phyloP scores from a whole-genome alignment of 306 rosid species.

The Fragaria vesca region DNA sequence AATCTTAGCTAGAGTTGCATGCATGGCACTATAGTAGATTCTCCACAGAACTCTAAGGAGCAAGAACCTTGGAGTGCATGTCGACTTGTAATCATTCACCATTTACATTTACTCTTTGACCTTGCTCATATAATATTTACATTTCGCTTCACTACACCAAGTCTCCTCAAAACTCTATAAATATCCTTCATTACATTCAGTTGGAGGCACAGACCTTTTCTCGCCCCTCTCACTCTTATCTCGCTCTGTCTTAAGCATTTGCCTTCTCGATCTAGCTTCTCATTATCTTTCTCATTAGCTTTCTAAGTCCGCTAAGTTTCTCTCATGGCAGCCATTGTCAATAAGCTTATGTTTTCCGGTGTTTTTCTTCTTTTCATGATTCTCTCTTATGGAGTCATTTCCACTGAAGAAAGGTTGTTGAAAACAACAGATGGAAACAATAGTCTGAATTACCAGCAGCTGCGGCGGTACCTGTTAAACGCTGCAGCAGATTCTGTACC shows the following conservation, averaged over 20 bases:
- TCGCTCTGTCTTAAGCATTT: neutral
- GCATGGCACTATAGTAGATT: constrained; percentile 38
- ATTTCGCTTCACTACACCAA: neutral
- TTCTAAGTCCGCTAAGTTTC: neutral
- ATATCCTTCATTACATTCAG: constrained; percentile 26
- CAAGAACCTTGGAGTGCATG: constrained; percentile 36
- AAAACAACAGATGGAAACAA: constrained; percentile 3
- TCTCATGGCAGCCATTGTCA: constrained; percentile 41
- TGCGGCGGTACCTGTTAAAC: constrained; percentile 23
- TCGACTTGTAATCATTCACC: constrained; percentile 27
- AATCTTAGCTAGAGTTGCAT: neutral
- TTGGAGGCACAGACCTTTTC: constrained; percentile 29
- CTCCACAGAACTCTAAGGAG: constrained; percentile 13
- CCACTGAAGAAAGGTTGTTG: constrained; percentile 38
- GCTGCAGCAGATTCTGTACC: neutral
- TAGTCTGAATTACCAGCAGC: constrained; percentile 8
- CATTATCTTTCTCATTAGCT: neutral
- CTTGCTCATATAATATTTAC: neutral
- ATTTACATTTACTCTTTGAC: constrained; percentile 19
- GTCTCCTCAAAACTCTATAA: constrained; percentile 38
- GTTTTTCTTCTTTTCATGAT: constrained; percentile 37
- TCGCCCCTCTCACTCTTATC: neutral
- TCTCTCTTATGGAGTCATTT: constrained; percentile 22
- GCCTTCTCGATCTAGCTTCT: neutral
- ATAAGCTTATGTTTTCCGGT: constrained; percentile 27